Base-by-base conservation (phyloP, 306 rosid species). In the Carpinus fangiana region DNA sequence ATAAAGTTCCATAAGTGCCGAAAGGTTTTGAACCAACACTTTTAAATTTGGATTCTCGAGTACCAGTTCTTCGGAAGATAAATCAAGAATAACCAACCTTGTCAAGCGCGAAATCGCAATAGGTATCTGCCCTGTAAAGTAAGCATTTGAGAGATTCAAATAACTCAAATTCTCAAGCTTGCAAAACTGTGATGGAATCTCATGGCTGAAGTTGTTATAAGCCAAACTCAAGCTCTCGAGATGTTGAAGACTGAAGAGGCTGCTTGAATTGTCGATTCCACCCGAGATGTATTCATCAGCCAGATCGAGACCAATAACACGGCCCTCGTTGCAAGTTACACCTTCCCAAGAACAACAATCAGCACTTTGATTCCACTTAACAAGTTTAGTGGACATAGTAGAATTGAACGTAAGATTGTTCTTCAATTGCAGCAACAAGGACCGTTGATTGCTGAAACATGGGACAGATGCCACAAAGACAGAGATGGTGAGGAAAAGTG, bases 311-410 rank as follows among this genome's bases (percentile, higher is more conserved):
- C 26, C 54, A 9, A 34, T 51, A 16, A 72, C 77, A 61, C 18
- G 60, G 8, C 73, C 82, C 0, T 14, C 56, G 1, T 41, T 41
- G 53, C 82, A 21, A 20, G 5, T 12, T 0, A 78, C 28, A 46
- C 82, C 82, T 71, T 17, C 45, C 82, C 64, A 61, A 4, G 14
- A 47, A 34, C 76, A 78, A 8, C 59, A 61, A 13, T 50, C 62
- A 0, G 62, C 4, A 0, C 0, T 53, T 59, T n/a, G 9, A 3
- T 48, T 21, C 82, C 73, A 79, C n/a, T 21, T 36, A 31, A 60
- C 55, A 0, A 79, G 78, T 0, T 47, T 64, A 18, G 12, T 75
- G 18, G 79, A 59, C 2, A 1, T 1, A 2, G 7, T 4, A 43
- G 11, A 0, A 0, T 13, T 0, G 13, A 45, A 74, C 7, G 0